phyloP scores from a whole-genome alignment of 73 alveolate genomes.

The Urostyla sp. region DNA sequence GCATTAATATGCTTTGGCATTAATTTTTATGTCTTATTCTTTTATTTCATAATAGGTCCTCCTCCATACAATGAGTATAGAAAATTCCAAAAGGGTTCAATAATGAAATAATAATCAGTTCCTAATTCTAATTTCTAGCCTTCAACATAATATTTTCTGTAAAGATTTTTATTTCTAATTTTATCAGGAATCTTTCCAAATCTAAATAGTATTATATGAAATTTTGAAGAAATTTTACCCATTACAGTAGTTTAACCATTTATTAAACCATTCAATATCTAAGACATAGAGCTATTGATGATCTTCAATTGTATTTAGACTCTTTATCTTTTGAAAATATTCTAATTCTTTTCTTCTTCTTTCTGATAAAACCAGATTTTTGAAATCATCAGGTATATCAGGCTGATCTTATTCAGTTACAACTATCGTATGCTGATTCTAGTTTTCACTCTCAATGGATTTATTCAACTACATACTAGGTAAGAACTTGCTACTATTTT shows the following conservation, averaged over 20 bases:
- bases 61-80: constrained; percentile 43
- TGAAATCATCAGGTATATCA: neutral
- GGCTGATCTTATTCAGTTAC: constrained; percentile 25
- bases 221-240: constrained; percentile 5
- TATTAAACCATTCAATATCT: constrained; percentile 31
- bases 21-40: neutral
- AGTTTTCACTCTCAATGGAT: neutral
- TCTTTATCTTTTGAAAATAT: constrained; percentile 42
- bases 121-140: neutral
- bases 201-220: neutral
- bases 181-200: neutral
- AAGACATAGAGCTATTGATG: constrained; percentile 8
- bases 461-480: neutral
- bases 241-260: constrained; percentile 25
- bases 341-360: neutral
- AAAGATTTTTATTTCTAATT: constrained; percentile 23
- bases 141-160: constrained; percentile 7
- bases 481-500: neutral
- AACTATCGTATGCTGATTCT: constrained; percentile 1
- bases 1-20: too few relatives aligned
- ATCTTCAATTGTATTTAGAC: neutral
- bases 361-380: constrained; percentile 8
- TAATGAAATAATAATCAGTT: constrained; percentile 33
- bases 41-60: constrained; percentile 42
- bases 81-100: constrained; percentile 47